Base-by-base conservation (phyloP, 768 basidiomycete genomes). In the Panus rudis region DNA sequence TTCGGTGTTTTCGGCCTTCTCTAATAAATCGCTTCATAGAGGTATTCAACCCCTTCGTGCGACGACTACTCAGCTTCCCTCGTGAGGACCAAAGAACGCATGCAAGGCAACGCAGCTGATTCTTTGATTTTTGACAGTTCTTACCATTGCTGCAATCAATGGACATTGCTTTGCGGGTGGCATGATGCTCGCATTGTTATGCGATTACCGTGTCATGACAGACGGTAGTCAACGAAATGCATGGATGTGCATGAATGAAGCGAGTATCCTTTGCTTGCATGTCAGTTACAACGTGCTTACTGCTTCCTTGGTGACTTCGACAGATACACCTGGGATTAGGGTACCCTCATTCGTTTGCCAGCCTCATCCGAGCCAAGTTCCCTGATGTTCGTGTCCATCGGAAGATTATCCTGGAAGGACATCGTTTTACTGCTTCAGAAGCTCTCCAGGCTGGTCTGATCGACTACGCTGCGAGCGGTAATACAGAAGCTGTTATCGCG, bases 181-280 rank as follows among this genome's bases (percentile, higher is more conserved):
- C 12, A 76, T 89, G 56, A 79, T 89, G 61, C 64, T 93, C 12
- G 74, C 90, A 2, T 63, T 96, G 38, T 75, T 73, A 3, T 93
- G 89, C 59, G 92, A 96, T 62, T 92, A 88, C 64, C 78, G 92
- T 30, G 72, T 94, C 43, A 92, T 93, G 81, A 87, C 79, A 12
- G 81, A 87, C 51, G 91, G 84, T 13, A 80, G 69, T 53, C 75
- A 72, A 52, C 81, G 81, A 23, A 79, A 81, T 55, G 82, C 84
- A 1, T 92, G 90, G 84, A 63, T 88, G 40, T 88, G 82, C 59
- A 94, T 96, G 92, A 97, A 94, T 57, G 92, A 94, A 68, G 84
- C 87, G 42, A 40, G 57, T 56, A n/a, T n/a, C n/a, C n/a, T n/a
- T n/a, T 33, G 16, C 16, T 16, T 16, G 40, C 24, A 22, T 23